Base-by-base conservation (phyloP, 305 asterid genomes). In the Petunia hybrid region DNA sequence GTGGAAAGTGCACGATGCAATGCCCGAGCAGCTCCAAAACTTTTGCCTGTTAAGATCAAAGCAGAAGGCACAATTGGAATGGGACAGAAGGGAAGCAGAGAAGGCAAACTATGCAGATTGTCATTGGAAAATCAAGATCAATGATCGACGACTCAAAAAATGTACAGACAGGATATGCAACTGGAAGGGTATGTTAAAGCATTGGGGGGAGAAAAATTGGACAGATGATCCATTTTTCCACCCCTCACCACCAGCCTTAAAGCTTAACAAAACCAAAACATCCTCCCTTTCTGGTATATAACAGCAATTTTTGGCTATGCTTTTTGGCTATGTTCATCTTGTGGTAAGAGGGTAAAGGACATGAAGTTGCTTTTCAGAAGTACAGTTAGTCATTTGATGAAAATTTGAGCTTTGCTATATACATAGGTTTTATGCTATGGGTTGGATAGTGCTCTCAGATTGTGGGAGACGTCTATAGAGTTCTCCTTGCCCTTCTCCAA, bases 141-240 rank as follows among this genome's bases (percentile, higher is more conserved):
- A 41, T 1, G 95, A 91, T 73, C 61, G 43, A 16, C 85, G 93
- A 35, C 43, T 88, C 8, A 84, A 89, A 82, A 85, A 64, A 83
- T 91, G 95, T 73, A 83, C 86, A 40, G 92, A 87, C 84, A 71
- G 65, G 10, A 87, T 89, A 63, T 91, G 95, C 66, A 59, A 79
- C 40, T 91, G 95, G 95, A 81, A 82, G 80, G 83, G 86, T 56
- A 91, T 85, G 91, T 76, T 91, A 76, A 71, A 68, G 83, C 97
- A 92, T 14, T 92, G 97, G 97, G 97, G 97, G 3, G 90, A 92
- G 84, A 85, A 89, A 41, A 87, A 87, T 66, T 88, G 93, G 92
- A 88, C 95, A 1, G 83, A 86, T 41, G 60, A 40, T 35, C 83
- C 80, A 1, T 77, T 76, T 10, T 82, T 84, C 3, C 71, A 66